phyloP scores from a whole-genome alignment of 768 basidiomycete genomes.

The Leccinum ochraceum region DNA sequence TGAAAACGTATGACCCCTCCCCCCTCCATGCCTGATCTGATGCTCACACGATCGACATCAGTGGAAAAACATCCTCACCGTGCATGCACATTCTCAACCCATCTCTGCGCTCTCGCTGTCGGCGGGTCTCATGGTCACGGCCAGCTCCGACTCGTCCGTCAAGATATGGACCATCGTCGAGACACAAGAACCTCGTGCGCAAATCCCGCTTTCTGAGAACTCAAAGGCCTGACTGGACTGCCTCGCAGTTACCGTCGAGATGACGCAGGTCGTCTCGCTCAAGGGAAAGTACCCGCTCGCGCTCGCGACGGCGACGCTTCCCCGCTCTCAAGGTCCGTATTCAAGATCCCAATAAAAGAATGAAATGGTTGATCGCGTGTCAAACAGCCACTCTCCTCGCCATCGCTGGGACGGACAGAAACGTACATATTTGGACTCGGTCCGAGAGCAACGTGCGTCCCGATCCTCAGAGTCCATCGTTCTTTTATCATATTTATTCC shows the following conservation, averaged over 20 bases:
- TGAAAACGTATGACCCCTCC: constrained; percentile 25
- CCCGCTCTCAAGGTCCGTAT: constrained; percentile 60
- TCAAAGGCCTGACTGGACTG: constrained; percentile 7
- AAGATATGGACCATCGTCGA: constrained; percentile 65
- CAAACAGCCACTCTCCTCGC: constrained; percentile 69
- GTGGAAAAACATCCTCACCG: constrained; percentile 53
- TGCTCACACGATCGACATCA: constrained; percentile 30
- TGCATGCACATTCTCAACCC: constrained; percentile 66
- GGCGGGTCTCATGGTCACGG: constrained; percentile 60
- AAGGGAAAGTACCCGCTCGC: constrained; percentile 76
- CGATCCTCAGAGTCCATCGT: constrained; percentile 5
- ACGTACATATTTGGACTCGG: constrained; percentile 75
- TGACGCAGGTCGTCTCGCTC: constrained; percentile 61
- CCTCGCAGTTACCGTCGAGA: constrained; percentile 37
- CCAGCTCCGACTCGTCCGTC: constrained; percentile 78
- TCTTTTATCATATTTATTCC: not conserved
- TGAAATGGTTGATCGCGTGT: not conserved
- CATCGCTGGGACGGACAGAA: constrained; percentile 77
- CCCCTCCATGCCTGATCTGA: constrained; percentile 15
- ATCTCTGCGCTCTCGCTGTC: constrained; percentile 66
- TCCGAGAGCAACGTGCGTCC: constrained; percentile 54
- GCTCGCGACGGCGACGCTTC: constrained; percentile 62
- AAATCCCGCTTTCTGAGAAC: not conserved
- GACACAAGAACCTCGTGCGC: constrained; percentile 33
- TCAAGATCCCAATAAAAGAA: not conserved